Percentiles rank a stretch among this genome's conserved stretches.
Evolutionary conservation across 2,329 filamentous ascomycete genomes (phyloP).

Genomic region (Cryphonectria japonica): DNA sequence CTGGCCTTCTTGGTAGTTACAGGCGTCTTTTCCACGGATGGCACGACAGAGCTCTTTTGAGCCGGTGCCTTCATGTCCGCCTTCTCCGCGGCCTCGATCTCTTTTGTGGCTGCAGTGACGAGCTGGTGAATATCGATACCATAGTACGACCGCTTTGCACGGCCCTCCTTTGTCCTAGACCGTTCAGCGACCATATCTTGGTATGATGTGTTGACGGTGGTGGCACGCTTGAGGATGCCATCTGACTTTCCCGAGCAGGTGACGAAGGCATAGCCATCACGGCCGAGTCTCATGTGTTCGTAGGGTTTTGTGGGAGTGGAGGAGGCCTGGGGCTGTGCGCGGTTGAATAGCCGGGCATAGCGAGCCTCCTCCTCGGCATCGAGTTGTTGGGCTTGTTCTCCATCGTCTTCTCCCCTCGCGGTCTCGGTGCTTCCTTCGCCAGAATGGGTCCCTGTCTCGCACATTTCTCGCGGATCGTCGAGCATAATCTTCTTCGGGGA

Average conservation of each 20-base stretch:
- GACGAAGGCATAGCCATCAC: constrained; percentile 46
- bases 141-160: constrained; percentile 79
- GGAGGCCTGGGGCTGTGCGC: constrained; percentile 28
- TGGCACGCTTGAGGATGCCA: constrained; percentile 59
- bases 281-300: constrained; percentile 30
- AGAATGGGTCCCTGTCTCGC: constrained; percentile 25
- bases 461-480: constrained; percentile 35
- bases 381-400: neutral
- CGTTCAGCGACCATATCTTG: constrained; percentile 70
- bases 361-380: constrained; percentile 27
- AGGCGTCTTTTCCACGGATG: constrained; percentile 46
- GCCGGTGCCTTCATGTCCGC: constrained; percentile 36
- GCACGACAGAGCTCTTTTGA: constrained; percentile 40
- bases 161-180: constrained; percentile 67
- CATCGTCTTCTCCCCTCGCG: neutral
- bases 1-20: constrained; percentile 45
- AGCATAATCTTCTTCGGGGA: constrained; percentile 50
- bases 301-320: constrained; percentile 21
- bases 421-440: neutral
- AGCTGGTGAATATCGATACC: constrained; percentile 89
- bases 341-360: constrained; percentile 32
- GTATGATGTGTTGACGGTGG: constrained; percentile 56
- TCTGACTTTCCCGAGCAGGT: constrained; percentile 62
- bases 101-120: constrained; percentile 70
- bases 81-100: constrained; percentile 48